Percentiles rank a stretch among this genome's conserved stretches.
Evolutionary conservation across 2,329 filamentous ascomycete species (phyloP).

Genomic region (Xylaria sp.): DNA sequence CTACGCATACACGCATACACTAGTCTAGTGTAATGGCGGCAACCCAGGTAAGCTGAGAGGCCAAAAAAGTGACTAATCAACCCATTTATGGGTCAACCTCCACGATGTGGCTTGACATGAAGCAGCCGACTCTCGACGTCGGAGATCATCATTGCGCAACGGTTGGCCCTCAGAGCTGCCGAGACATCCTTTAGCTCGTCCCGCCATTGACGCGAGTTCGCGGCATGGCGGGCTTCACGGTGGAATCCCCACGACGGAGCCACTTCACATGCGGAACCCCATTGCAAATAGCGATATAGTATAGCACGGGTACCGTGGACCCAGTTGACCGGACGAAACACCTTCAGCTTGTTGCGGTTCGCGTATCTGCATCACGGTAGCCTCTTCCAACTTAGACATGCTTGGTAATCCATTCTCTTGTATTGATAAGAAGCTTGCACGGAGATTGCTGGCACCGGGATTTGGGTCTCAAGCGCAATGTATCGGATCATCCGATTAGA

Average conservation of each 20-base stretch:
- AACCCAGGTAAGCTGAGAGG: slow-evolving; percentile 33
- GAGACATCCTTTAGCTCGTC: slow-evolving; percentile 21
- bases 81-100: slow-evolving; percentile 7
- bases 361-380: slow-evolving; percentile 3
- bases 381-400: background rate
- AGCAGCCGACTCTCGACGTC: background rate
- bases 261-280: background rate
- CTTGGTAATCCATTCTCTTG: background rate
- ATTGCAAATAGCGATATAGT: background rate
- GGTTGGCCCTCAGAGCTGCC: slow-evolving; percentile 24
- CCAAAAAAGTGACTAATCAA: slow-evolving; percentile 26
- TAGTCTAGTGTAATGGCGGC: slow-evolving; percentile 7
- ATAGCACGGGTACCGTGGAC: slow-evolving; percentile 10
- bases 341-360: slow-evolving; percentile 25
- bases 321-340: slow-evolving; percentile 26
- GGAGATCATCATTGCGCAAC: slow-evolving; percentile 10
- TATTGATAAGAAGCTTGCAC: background rate
- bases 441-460: slow-evolving; percentile 2
- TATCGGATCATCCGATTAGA: background rate
- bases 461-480: background rate
- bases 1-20: too few relatives aligned
- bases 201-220: slow-evolving; percentile 17
- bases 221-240: background rate
- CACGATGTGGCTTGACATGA: slow-evolving; percentile 30
- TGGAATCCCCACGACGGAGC: slow-evolving; percentile 10